phyloP scores from a whole-genome alignment of 768 basidiomycete genomes.

The Solioccasus polychromus region DNA sequence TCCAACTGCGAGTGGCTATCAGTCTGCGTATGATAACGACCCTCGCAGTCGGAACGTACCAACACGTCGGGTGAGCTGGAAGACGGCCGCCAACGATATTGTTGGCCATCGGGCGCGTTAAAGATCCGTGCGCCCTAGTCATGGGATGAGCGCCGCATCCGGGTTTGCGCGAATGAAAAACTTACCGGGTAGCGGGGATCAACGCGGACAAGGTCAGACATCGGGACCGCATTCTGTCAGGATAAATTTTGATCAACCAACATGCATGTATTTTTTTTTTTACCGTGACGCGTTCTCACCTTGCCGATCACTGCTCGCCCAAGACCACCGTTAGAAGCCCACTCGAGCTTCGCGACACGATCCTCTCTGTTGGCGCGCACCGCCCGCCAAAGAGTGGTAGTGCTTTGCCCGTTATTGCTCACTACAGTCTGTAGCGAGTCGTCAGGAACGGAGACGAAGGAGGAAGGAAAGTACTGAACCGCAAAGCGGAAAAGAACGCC shows the following conservation, averaged over 20 bases:
- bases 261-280: slow-evolving; percentile 10
- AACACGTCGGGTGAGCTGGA: slow-evolving; percentile 54
- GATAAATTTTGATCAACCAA: slow-evolving; percentile 26
- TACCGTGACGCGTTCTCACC: slow-evolving; percentile 42
- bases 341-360: slow-evolving; percentile 84
- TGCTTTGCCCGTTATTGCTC: slow-evolving; percentile 58
- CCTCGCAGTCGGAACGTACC: slow-evolving; percentile 38
- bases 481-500: slow-evolving; percentile 80
- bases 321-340: slow-evolving; percentile 78
- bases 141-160: slow-evolving; percentile 13
- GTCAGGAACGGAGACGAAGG: slow-evolving; percentile 25
- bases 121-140: slow-evolving; percentile 63
- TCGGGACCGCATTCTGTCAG: slow-evolving; percentile 67
- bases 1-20: slow-evolving; percentile 50
- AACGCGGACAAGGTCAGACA: slow-evolving; percentile 77
- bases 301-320: slow-evolving; percentile 86
- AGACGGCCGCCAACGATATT: slow-evolving; percentile 79
- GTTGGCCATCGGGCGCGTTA: slow-evolving; percentile 78
- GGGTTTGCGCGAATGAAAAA: slow-evolving; percentile 16
- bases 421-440: slow-evolving; percentile 54
- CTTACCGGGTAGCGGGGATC: slow-evolving; percentile 62
- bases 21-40: slow-evolving; percentile 1
- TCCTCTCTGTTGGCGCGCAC: slow-evolving; percentile 85
- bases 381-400: slow-evolving; percentile 78
- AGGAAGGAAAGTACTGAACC: slow-evolving; percentile 38